Conservation (phyloP, 306 rosid genomes). For the Cyamopsis tetragonoloba region DNA sequence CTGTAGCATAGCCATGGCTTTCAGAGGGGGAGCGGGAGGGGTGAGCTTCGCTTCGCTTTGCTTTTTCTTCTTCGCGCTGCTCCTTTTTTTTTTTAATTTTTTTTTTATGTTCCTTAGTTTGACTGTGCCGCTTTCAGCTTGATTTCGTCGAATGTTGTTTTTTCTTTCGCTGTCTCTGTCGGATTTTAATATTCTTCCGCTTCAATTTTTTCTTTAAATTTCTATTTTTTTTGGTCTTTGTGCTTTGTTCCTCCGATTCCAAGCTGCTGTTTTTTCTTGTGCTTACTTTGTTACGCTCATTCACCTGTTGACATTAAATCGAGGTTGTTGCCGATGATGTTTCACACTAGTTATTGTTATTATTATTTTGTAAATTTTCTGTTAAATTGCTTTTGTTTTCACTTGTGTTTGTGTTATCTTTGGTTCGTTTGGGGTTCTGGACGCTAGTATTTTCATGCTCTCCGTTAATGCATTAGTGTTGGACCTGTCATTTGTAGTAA, state of each 20-base stretch:
- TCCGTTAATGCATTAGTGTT: not conserved
- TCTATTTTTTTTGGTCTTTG: not conserved
- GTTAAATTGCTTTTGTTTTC: not conserved
- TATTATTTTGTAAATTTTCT: not conserved
- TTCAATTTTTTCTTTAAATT: not conserved
- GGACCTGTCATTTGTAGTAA: not conserved
- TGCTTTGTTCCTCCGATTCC: not conserved
- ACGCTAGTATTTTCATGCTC: not conserved
- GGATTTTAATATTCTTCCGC: not conserved
- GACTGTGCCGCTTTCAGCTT: not conserved
- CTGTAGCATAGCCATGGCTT: conserved; percentile 43
- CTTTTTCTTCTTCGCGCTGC: not conserved
- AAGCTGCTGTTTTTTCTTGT: not conserved
- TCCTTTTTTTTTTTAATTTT: not conserved
- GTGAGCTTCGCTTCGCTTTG: conserved; percentile 22
- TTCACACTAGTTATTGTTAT: not conserved
- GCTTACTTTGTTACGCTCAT: not conserved
- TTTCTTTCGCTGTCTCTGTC: not conserved
- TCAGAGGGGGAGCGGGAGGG: conserved; percentile 57
- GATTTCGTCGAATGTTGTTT: conserved; percentile 2
- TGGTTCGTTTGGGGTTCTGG: not conserved
- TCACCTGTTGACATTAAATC: not conserved
- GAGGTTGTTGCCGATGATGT: conserved; percentile 1
- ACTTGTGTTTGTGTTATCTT: not conserved
- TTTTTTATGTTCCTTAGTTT: not conserved